Evolutionary conservation across 2,329 filamentous ascomycete species (phyloP).

Genomic region (Aspergillus phoenicis): DNA sequence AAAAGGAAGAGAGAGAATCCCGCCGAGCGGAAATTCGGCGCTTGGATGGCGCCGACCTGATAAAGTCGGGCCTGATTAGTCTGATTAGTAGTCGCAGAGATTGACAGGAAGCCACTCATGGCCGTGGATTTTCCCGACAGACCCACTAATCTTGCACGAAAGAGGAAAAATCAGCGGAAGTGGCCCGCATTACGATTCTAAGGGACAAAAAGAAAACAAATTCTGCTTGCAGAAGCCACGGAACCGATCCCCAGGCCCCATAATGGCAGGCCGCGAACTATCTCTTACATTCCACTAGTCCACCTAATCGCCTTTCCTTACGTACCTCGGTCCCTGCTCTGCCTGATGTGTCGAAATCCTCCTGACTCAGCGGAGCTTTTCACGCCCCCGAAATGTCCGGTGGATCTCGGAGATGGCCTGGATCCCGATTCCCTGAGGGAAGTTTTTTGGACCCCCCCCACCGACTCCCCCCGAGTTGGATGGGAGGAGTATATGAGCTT

Average conservation of each 20-base stretch:
- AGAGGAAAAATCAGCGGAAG: not conserved
- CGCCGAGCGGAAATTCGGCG: no score
- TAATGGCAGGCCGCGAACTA: not conserved
- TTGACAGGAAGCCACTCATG: no score
- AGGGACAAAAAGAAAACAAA: no score
- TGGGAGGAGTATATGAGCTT: slow-evolving; percentile 1
- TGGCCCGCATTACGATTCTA: no score
- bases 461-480: not conserved
- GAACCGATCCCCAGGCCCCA: no score
- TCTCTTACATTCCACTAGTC: not conserved
- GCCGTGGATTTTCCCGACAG: not conserved
- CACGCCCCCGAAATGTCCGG: not conserved
- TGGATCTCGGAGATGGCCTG: slow-evolving; percentile 2
- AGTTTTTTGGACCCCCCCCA: not conserved
- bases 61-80: no score
- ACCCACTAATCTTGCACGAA: not conserved
- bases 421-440: slow-evolving; percentile 10
- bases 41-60: no score
- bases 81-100: no score
- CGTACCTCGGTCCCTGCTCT: no score
- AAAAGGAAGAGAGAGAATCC: no score
- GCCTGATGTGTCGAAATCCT: not conserved
- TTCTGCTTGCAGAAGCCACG: no score
- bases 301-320: not conserved
- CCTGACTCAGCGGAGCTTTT: slow-evolving; percentile 1